Conservation (phyloP, 768 basidiomycete genomes). For the Leucocoprinus sp. region DNA sequence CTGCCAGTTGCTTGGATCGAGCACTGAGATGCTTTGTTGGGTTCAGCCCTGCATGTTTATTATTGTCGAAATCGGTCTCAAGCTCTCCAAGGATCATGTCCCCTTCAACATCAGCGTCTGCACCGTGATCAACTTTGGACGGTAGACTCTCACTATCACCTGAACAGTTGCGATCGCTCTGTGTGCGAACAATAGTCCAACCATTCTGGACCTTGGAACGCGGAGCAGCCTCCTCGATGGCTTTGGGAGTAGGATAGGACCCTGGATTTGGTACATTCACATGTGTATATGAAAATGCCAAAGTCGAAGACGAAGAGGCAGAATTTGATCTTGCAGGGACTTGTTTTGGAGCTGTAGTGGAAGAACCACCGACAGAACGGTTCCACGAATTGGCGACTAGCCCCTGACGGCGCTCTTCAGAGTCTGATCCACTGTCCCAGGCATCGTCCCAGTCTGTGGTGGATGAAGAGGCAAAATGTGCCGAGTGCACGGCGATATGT, state of each 20-base stretch:
- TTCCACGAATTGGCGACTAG: conserved; percentile 40
- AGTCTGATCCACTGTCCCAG: conserved; percentile 80
- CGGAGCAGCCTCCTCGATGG: conserved; percentile 4
- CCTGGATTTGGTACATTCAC: conserved; percentile 64
- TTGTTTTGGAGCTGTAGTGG: conserved; percentile 38
- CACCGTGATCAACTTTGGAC: conserved; percentile 23
- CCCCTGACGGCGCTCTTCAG: conserved; percentile 47
- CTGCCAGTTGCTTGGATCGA: conserved; percentile 38
- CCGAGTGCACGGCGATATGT: conserved; percentile 58
- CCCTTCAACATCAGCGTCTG: conserved; percentile 61
- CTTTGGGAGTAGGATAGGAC: conserved; percentile 50
- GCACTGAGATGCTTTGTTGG: conserved; percentile 21
- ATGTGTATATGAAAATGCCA: conserved; percentile 79
- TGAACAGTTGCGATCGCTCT: conserved; percentile 16
- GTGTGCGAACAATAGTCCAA: conserved; percentile 68
- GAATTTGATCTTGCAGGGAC: conserved; percentile 36
- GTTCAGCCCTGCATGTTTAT: conserved; percentile 16
- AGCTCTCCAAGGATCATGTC: conserved; percentile 75
- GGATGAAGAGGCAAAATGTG: conserved; percentile 30
- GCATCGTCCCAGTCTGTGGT: conserved; percentile 48
- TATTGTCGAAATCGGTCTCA: conserved; percentile 42
- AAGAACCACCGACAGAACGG: conserved; percentile 20
- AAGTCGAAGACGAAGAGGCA: conserved; percentile 52
- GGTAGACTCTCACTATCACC: conserved; percentile 13
- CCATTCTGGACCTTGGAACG: conserved; percentile 37